These are phyloP conservation scores for Solanum etuberosum DNA, from an alignment of 257 asterid genomes.

Conservation along the genomic window DNA sequence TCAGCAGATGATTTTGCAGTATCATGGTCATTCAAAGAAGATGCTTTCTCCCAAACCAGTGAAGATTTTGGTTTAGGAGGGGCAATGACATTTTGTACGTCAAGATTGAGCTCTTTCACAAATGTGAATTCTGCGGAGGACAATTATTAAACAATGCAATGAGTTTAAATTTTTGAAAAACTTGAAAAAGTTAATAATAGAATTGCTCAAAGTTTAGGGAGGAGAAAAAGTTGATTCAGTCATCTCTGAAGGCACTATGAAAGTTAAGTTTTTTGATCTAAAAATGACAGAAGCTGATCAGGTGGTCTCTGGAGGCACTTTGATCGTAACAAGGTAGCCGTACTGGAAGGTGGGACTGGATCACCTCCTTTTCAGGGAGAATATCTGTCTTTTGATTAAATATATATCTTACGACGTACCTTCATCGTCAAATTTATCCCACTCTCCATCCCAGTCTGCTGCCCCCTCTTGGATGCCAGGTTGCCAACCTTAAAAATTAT, in stretches of 20 bases:
- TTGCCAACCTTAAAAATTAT: slow-evolving; percentile 76
- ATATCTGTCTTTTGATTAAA: neutral
- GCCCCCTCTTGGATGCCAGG: slow-evolving; percentile 80
- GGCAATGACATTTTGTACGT: slow-evolving; percentile 72
- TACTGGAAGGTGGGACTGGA: neutral
- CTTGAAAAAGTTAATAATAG: neutral
- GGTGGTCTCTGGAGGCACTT: neutral
- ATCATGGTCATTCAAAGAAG: slow-evolving; percentile 18
- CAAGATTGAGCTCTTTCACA: slow-evolving; percentile 88
- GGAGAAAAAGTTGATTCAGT: neutral
- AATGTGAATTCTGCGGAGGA: slow-evolving; percentile 49
- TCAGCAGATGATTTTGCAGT: slow-evolving; percentile 31
- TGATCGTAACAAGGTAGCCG: neutral
- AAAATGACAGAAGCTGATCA: neutral
- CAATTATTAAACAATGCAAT: neutral
- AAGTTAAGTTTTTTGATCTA: neutral
- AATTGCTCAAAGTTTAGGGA: neutral
- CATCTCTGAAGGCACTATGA: neutral
- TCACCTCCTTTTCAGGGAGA: neutral
- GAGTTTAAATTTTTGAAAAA: neutral
- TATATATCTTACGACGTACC: slow-evolving; percentile 28
- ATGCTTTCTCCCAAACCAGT: slow-evolving; percentile 46
- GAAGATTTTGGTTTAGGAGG: slow-evolving; percentile 67
- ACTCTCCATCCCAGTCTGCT: slow-evolving; percentile 95
- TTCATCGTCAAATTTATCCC: slow-evolving; percentile 96